Evolutionary conservation across 805 yeast species (phyloP).

Genomic region (Barnettozyma populi): DNA sequence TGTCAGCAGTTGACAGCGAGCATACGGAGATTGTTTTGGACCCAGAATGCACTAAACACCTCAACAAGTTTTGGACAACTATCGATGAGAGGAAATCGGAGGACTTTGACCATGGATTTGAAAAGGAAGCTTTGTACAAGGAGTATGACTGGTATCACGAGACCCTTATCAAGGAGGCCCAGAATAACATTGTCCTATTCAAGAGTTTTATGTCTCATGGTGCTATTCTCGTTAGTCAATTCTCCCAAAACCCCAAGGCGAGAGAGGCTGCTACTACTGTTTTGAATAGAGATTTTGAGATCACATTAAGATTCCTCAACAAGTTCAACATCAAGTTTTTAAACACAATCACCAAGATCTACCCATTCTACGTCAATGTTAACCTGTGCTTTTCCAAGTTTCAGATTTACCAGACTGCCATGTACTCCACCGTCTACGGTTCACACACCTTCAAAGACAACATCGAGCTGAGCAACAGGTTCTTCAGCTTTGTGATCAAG

Average conservation of each 20-base stretch:
- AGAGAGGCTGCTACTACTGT: constrained; percentile 9
- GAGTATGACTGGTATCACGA: constrained; percentile 19
- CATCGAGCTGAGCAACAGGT: constrained; percentile 17
- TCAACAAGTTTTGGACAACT: constrained; percentile 20
- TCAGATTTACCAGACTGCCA: constrained; percentile 22
- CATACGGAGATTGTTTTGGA: constrained; percentile 20
- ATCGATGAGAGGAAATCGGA: constrained; percentile 6
- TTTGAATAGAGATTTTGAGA: constrained; percentile 22
- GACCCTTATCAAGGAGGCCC: constrained; percentile 18
- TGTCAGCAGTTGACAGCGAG: constrained; percentile 17
- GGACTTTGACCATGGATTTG: constrained; percentile 17
- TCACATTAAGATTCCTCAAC: constrained; percentile 22
- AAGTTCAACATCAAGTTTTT: constrained; percentile 18
- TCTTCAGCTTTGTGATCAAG: constrained; percentile 17
- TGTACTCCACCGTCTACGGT: constrained; percentile 20
- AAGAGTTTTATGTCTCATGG: constrained; percentile 22
- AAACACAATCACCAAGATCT: constrained; percentile 6
- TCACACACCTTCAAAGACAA: constrained; percentile 20
- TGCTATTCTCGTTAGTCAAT: constrained; percentile 16
- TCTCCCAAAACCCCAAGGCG: constrained; percentile 9
- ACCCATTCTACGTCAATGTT: constrained; percentile 17
- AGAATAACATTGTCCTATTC: constrained; percentile 22
- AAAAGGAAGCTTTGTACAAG: constrained; percentile 17
- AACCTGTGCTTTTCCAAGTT: constrained; percentile 22
- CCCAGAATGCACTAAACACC: constrained; percentile 19